Conservation (phyloP, 306 rosid species). For the Cercis canadensis region DNA sequence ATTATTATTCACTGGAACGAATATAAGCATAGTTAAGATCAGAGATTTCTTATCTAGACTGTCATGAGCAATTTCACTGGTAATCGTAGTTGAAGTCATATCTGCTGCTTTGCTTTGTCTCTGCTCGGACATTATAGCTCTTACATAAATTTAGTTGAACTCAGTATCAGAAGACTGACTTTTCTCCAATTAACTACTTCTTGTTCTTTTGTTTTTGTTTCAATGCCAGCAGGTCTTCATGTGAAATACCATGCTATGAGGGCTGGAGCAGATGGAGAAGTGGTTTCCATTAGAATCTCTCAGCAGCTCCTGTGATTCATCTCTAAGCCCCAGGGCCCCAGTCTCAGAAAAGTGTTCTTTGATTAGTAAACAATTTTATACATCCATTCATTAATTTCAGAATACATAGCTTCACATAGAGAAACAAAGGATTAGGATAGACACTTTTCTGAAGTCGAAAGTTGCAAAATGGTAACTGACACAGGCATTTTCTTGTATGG, state of each 20-base stretch:
- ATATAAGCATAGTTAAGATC: conserved; percentile 11
- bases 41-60: conserved; percentile 24
- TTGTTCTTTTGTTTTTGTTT: conserved; percentile 7
- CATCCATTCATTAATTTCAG: conserved; percentile 28
- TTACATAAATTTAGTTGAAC: background rate
- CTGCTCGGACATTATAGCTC: background rate
- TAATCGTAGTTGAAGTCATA: background rate
- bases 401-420: conserved; percentile 30
- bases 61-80: conserved; percentile 16
- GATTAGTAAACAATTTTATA: conserved; percentile 10
- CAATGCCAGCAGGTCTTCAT: conserved; percentile 69
- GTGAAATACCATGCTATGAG: conserved; percentile 90
- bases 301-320: conserved; percentile 84
- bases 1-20: conserved; percentile 29
- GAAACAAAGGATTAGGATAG: conserved; percentile 2
- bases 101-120: conserved; percentile 11
- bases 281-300: conserved; percentile 87
- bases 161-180: conserved; percentile 15
- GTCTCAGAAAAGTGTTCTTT: too few relatives aligned
- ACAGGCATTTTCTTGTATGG: background rate
- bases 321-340: background rate
- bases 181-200: conserved; percentile 21
- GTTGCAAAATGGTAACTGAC: background rate
- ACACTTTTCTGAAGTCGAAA: background rate
- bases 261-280: conserved; percentile 81